Base-by-base conservation (phyloP, 2,329 filamentous ascomycete species). In the Apiospora rasikravindrae region DNA sequence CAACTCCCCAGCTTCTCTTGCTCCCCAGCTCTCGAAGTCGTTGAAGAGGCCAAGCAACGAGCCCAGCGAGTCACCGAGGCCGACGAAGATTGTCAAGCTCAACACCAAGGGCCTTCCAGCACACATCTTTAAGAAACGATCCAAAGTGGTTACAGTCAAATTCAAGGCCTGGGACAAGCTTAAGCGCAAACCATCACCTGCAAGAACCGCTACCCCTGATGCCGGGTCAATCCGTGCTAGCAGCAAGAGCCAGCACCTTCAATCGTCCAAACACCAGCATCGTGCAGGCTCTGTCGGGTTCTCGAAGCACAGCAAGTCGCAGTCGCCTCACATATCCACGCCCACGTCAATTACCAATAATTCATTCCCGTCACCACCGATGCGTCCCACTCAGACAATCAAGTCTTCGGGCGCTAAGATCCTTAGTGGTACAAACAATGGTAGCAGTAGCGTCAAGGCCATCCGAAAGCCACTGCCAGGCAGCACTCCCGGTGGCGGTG, bases 41-140 rank as follows among this genome's bases (percentile, higher is more conserved):
- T 66, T 75, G 4, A 81, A 81, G 69, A 76, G 80, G 4, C 71
- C 76, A 6, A 80, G 78, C 37, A 77, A 77, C 6, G 80, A 81
- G 57, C 67, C 68, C 22, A 76, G 74, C 40, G 78, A 79, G 24
- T 74, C 76, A 8, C 71, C 73, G 13, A 76, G 79, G 14, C 79
- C 79, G 22, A 77, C 76, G 7, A 81, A 81, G 74, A 75, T 81
- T 8, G 72, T 81, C n/a, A 81, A 80, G 71, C 76, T 81, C 14
- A 72, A 80, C 26, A 80, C 78, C 7, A 78, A 77, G 49, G 74
- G 57, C 11, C 77, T 81, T 14, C 74, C 76, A 1, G 69, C 71
- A 29, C 74, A 73, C 26, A 72, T 73, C n/a, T 72, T 80, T 29
- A 72, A 75, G 40, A 76, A 74, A 29, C 70, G 69, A 26, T 70